Evolutionary conservation across 1,284 basidiomycete species (phyloP), one percentile per base, ranked within the genome.

Genomic region (Leccinum fuscescens): DNA sequence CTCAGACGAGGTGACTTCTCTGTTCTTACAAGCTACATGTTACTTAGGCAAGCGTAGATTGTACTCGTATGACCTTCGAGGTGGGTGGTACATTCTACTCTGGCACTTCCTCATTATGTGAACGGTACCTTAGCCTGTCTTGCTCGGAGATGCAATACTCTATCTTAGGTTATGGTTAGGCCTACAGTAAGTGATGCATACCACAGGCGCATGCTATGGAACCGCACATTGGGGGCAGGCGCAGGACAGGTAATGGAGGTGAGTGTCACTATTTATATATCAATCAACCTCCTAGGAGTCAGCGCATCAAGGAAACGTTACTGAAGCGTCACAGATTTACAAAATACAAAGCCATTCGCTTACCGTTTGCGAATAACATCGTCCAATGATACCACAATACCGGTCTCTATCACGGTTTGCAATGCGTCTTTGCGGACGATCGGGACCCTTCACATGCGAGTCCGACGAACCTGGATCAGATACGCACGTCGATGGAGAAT

Each of bases 1-100:
- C 8, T 81, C 88, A 0, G 85, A 89, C 55, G 93, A 95, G 81
- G 91, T 91, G 51, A 11, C 75, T 67, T 11, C 31, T 9, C 0
- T 44, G 20, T 58, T 49, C 44, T 51, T 39, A 6, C 53, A 37
- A 37, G 29, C 17, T 17, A 35, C 48, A 4, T 55, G 54, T 35
- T 55, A 22, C 24, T 66, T 48, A 62, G 17, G 51, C 42, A 24
- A 9, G 42, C 20, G 35, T 64, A 93, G 89, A 86, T 95, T 46
- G 78, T 88, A 1, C 79, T 94, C 42, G 93, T 35, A 35, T 35
- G 54, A 24, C 64, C 69, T 6, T 66, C 65, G 9, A 63, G 67
- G 59, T 78, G 74, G 73, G 71, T 67, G 3, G 60, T 78, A 15
- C 71, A 74, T 55, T 64, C 62, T 15, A 50, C 74, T 20, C 64